Base-by-base conservation (phyloP, 192 early-diverging fungal genomes). In the Entomortierella beljakovae region DNA sequence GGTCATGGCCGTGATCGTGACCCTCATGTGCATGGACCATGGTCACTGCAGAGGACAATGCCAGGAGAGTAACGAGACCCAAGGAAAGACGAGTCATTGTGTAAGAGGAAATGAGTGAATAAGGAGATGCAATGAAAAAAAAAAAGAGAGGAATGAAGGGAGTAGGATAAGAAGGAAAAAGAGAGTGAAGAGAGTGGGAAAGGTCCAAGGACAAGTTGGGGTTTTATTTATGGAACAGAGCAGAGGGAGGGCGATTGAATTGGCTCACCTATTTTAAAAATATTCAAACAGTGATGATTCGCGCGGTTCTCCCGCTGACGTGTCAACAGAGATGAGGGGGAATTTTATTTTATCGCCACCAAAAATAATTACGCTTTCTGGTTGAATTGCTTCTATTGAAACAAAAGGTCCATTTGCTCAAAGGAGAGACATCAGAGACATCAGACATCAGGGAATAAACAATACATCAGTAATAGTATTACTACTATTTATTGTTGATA, bases 21-120 rank as follows among this genome's bases (percentile, higher is more conserved):
- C 72, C 72, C 6, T 57, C 75, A n/a, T 79, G 75, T 15, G 75
- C 75, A 59, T 26, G 34, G 61, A 79, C 75, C 56, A 79, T 79
- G 57, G 49, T 70, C 61, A 79, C 68, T 61, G 75, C 75, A 5
- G 67, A 56, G 68, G 75, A 79, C 54, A 79, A 42, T 33, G 75
- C 75, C 40, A 79, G 38, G 57, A 79, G 75, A 20, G 54, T 31
- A 32, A 77, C 75, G 3, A 79, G 62, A 31, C 75, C 67, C 61
- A 70, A 26, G 34, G 67, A 58, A 42, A 79, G 69, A 50, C 75
- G 75, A 37, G 75, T 64, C 75, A 79, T 79, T 34, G 20, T 60
- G 59, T 13, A 26, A 4, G 50, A 34, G 13, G 3, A 26, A 11
- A 2, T 6, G 23, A 26, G 22, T 64, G 57, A 32, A 25, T 25